Evolutionary conservation across 805 yeast genomes (phyloP).

Genomic region (Wickerhamiella lipophila): DNA sequence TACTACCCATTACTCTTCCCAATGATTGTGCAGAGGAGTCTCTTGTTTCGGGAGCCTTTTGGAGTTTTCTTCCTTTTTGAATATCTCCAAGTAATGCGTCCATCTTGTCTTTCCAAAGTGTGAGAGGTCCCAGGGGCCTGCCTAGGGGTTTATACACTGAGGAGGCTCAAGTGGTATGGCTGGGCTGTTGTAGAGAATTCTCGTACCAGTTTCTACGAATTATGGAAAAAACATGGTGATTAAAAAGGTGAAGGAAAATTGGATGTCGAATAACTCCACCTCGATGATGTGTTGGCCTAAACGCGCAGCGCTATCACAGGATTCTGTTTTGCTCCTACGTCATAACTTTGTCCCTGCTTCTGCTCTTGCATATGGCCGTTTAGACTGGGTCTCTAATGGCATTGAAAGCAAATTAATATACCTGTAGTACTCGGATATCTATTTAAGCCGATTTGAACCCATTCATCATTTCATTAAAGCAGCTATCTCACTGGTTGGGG

Average conservation of each 20-base stretch:
- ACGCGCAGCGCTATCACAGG: background rate
- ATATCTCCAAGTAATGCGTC: slow-evolving; percentile 63
- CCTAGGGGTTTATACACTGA: too few species aligned
- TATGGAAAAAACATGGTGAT: too few species aligned
- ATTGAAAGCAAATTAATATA: background rate
- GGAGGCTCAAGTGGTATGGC: background rate
- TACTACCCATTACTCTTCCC: slow-evolving; percentile 27
- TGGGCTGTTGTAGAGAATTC: too few species aligned
- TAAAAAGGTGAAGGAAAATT: too few species aligned
- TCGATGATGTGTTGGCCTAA: background rate
- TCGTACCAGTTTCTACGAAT: too few species aligned
- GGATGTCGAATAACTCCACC: too few species aligned
- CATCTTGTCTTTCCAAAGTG: slow-evolving; percentile 7
- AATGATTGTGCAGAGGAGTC: slow-evolving; percentile 52
- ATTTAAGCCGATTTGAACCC: background rate
- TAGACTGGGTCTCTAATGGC: background rate
- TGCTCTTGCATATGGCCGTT: background rate
- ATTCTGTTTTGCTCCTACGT: background rate
- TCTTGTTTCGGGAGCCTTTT: slow-evolving; percentile 52
- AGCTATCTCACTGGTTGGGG: background rate
- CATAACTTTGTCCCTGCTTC: background rate
- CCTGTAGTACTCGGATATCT: background rate
- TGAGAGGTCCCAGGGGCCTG: background rate
- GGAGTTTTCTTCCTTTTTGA: slow-evolving; percentile 44
- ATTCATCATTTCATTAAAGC: background rate